Percentiles rank a stretch among this genome's conserved stretches.
phyloP scores from a whole-genome alignment of 257 asterid genomes.

The Penstemon davidsonii region DNA sequence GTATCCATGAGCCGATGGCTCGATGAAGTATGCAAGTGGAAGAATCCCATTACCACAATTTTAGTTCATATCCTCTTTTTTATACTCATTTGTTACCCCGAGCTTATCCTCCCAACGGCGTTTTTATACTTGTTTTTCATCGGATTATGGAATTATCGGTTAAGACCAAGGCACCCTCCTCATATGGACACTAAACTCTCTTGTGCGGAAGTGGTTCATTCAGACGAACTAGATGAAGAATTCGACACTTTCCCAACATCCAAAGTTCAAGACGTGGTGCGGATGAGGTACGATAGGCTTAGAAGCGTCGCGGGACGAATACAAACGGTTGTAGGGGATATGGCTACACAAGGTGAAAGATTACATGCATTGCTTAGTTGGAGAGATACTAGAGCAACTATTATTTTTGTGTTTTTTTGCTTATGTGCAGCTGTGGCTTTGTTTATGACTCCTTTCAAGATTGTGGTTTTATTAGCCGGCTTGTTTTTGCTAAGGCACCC shows the following conservation, averaged over 20 bases:
- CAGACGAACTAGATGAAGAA: slow-evolving; percentile 77
- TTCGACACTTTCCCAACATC: slow-evolving; percentile 77
- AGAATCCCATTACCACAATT: slow-evolving; percentile 62
- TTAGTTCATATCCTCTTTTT: slow-evolving; percentile 60
- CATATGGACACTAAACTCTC: slow-evolving; percentile 79
- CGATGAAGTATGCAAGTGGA: slow-evolving; percentile 61
- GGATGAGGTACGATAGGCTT: slow-evolving; percentile 46
- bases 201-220: slow-evolving; percentile 69
- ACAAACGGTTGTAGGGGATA: too few relatives aligned
- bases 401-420: too few relatives aligned
- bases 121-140: slow-evolving; percentile 71
- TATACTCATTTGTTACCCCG: slow-evolving; percentile 71
- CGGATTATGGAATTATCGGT: slow-evolving; percentile 64
- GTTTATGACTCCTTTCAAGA: too few relatives aligned
- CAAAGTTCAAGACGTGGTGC: slow-evolving; percentile 35
- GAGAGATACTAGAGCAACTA: too few relatives aligned
- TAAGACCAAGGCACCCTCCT: slow-evolving; percentile 60
- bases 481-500: too few relatives aligned
- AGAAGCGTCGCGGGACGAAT: too few relatives aligned
- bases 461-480: too few relatives aligned
- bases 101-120: slow-evolving; percentile 59
- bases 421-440: too few relatives aligned
- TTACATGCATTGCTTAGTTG: too few relatives aligned
- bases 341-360: too few relatives aligned
- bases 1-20: slow-evolving; percentile 67